Base-by-base conservation (phyloP, 2,329 filamentous ascomycete genomes). In the Trichoderma sp. region DNA sequence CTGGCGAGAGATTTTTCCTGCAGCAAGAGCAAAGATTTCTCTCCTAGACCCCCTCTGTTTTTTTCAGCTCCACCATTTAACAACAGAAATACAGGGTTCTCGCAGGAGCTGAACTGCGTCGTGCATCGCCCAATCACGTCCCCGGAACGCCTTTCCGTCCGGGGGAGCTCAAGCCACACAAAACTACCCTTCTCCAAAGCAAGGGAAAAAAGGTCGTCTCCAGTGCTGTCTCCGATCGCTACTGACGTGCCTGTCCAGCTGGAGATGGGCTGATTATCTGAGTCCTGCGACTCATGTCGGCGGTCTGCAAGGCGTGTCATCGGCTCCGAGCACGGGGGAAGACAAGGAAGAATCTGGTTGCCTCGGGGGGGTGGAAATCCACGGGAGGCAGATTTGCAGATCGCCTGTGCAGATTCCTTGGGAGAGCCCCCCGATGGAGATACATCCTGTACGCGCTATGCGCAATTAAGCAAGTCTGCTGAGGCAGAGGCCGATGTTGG, bases 51-150 rank as follows among this genome's bases (percentile, higher is more conserved):
- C n/a, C n/a, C n/a, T n/a, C n/a, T n/a, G n/a, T n/a, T n/a, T n/a
- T n/a, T 48, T 42, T 48, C 42, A 48, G 42, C 42, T 48, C 42
- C 42, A 32, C 59, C 59, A 39, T 39, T n/a, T 35, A 37, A 50
- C 32, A 53, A 48, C 32, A 29, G n/a, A 22, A 37, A 63, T 63
- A 27, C 34, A 48, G 54, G 52, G 27, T 63, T 35, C 63, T 45
- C n/a, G 32, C 54, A 53, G 34, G 34, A 67, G 64, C 64, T 67
- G 64, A 67, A 29, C 10, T 42, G 22, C 22, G 34, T 45, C 25
- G 13, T n/a, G 34, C 32, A 27, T 42, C 12, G 5, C 3, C 67
- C 67, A 68, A 68, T 68, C 60, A 68, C 15, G 22, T 42, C 27
- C 12, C 19, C 8, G 5, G 32, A 39, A 67, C 7, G 29, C 58